These are phyloP conservation scores for Aspergillus japonicus DNA, from an alignment of 2,329 filamentous ascomycete species.

Conservation along the genomic window DNA sequence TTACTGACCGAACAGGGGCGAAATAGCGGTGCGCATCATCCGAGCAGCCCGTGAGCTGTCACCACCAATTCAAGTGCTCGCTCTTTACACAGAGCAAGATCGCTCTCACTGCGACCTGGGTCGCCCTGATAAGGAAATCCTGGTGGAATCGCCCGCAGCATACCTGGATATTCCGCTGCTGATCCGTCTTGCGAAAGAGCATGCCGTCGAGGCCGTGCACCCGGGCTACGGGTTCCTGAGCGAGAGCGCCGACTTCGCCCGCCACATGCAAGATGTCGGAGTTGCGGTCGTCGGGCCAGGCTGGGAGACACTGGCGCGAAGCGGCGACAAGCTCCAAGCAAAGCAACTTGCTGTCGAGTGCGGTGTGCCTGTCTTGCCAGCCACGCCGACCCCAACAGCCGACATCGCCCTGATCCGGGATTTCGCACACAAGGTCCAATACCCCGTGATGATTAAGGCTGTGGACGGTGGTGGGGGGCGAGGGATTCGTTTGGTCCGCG, in stretches of 20 bases:
- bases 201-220: slow-evolving; percentile 57
- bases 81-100: slow-evolving; percentile 57
- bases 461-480: slow-evolving; percentile 63
- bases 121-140: slow-evolving; percentile 49
- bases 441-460: slow-evolving; percentile 63
- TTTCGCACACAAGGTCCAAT: slow-evolving; percentile 60
- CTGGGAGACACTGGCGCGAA: slow-evolving; percentile 56
- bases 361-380: slow-evolving; percentile 53
- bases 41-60: slow-evolving; percentile 59
- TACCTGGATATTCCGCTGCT: slow-evolving; percentile 56
- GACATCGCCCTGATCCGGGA: slow-evolving; percentile 42
- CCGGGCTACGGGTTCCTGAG: slow-evolving; percentile 64
- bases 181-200: slow-evolving; percentile 47
- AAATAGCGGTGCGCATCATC: slow-evolving; percentile 63
- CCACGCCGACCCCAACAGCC: slow-evolving; percentile 47
- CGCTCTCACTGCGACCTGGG: slow-evolving; percentile 53
- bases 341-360: slow-evolving; percentile 53
- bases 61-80: slow-evolving; percentile 51
- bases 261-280: slow-evolving; percentile 48
- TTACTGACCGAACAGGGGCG: slow-evolving; percentile 48
- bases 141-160: slow-evolving; percentile 50
- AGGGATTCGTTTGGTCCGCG: slow-evolving; percentile 56
- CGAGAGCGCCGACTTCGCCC: slow-evolving; percentile 54
- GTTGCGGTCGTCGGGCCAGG: slow-evolving; percentile 56
- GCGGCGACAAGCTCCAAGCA: slow-evolving; percentile 57